Percentiles rank a stretch among this genome's conserved stretches.
These are phyloP conservation scores for Boletus tomentosulus DNA, from an alignment of 768 basidiomycete genomes.

Conservation along the genomic window DNA sequence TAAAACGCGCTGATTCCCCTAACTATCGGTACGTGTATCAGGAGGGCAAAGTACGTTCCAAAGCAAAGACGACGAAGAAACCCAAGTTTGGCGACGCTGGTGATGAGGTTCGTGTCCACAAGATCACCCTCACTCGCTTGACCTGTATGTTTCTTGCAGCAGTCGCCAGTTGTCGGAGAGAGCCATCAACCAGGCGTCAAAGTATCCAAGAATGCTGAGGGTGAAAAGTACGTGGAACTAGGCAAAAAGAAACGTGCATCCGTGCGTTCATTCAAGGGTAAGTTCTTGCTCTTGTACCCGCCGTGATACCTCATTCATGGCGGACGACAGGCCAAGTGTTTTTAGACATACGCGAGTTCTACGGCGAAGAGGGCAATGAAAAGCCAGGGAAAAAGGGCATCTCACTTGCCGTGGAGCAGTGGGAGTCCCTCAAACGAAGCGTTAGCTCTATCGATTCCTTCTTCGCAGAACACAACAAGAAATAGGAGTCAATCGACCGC, in stretches of 20 bases:
- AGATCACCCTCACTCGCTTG: background rate
- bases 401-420: constrained; percentile 62
- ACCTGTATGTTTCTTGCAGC: constrained; percentile 17
- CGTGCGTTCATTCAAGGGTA: constrained; percentile 48
- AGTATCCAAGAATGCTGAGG: constrained; percentile 21
- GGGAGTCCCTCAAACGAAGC: constrained; percentile 51
- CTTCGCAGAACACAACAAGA: constrained; percentile 32
- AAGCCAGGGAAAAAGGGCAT: constrained; percentile 85
- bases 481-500: background rate
- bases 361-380: constrained; percentile 50
- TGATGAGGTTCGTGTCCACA: constrained; percentile 7
- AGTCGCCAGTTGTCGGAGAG: background rate
- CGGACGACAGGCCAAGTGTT: constrained; percentile 40
- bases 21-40: background rate
- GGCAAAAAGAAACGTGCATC: constrained; percentile 71
- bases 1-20: background rate
- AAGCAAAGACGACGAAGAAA: constrained; percentile 34
- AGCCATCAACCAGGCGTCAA: background rate
- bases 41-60: constrained; percentile 13
- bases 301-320: constrained; percentile 22
- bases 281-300: background rate
- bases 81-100: constrained; percentile 22
- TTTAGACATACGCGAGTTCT: constrained; percentile 77
- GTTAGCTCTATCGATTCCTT: constrained; percentile 48
- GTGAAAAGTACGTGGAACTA: constrained; percentile 54